These are phyloP conservation scores for Venturiaceae sp. DNA, from an alignment of 2,329 filamentous ascomycete species.

Conservation along the genomic window DNA sequence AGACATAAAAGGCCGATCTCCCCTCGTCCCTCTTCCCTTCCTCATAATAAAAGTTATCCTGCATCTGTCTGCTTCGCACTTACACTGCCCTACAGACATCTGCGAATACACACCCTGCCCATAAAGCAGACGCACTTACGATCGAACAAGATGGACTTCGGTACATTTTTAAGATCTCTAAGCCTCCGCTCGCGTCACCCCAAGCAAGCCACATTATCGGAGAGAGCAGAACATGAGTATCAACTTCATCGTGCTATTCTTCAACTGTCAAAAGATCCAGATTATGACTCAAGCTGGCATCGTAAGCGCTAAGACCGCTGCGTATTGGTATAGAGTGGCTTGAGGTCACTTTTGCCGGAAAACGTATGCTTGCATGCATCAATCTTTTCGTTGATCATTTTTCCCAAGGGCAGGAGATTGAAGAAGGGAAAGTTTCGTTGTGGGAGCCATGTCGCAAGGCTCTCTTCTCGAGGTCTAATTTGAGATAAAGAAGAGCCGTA, in stretches of 20 bases:
- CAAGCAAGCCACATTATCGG: not conserved
- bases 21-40: not conserved
- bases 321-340: not conserved
- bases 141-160: not conserved
- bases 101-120: not conserved
- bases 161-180: not conserved
- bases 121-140: not conserved
- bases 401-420: not conserved
- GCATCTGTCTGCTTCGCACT: not conserved
- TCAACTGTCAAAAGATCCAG: not conserved
- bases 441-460: not conserved
- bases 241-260: not conserved
- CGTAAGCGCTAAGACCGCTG: not conserved
- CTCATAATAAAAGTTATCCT: not conserved
- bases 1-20: not conserved
- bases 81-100: not conserved
- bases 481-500: too few species aligned
- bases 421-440: not conserved
- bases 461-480: too few species aligned
- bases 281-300: not conserved
- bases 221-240: not conserved
- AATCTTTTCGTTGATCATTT: not conserved
- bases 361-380: not conserved
- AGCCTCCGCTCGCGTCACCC: not conserved
- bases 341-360: not conserved